Base-by-base conservation (phyloP, 371 early-diverging fungal genomes). In the Apophysomyces trapeziformis region DNA sequence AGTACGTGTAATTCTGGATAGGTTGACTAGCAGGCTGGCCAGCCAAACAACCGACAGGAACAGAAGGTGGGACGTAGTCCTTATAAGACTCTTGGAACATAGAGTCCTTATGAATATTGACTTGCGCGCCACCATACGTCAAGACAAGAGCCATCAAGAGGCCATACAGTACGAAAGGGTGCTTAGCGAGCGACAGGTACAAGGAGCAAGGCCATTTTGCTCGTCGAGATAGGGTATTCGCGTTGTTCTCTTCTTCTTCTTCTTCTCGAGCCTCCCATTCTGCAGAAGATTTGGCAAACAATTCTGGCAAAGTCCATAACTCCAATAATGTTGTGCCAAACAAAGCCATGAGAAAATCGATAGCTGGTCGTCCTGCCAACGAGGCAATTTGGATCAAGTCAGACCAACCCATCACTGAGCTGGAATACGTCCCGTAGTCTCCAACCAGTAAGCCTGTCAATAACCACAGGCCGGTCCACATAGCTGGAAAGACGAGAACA, bases 11-110 rank as follows among this genome's bases (percentile, higher is more conserved):
- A 6, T 71, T 18, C 18, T n/a, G 7, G 50, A 64, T 64, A 9
- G 68, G 35, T 21, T 64, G 60, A 6, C 57, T 58, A 21, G 47
- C 47, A 14, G 71, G 70, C 32, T 66, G 69, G 6, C 79, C 77
- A 18, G 73, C 69, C 1, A 79, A 73, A 58, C 80, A 79, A 9
- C 80, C 77, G 4, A 75, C 80, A 57, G 69, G 71, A 2, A 69
- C 61, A 16, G 63, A 68, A 18, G 67, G 56, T 12, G 80, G 75
- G 1, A 77, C 59, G 60, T 75, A 77, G 0, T 69, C 58, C 1
- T 70, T 60, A 46, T 75, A 73, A 11, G 57, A 57, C 0, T 56
- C 63, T 65, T 79, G 80, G 57, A 67, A 79, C 7, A 79, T 72
- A 0, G 80, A 77, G 0, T 67, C 70, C 8, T 44, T 16, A 50